Percentiles rank a stretch among this genome's conserved stretches.
Evolutionary conservation across 108 stramenopile genomes (phyloP).

Genomic region (Nitzschia sp.): DNA sequence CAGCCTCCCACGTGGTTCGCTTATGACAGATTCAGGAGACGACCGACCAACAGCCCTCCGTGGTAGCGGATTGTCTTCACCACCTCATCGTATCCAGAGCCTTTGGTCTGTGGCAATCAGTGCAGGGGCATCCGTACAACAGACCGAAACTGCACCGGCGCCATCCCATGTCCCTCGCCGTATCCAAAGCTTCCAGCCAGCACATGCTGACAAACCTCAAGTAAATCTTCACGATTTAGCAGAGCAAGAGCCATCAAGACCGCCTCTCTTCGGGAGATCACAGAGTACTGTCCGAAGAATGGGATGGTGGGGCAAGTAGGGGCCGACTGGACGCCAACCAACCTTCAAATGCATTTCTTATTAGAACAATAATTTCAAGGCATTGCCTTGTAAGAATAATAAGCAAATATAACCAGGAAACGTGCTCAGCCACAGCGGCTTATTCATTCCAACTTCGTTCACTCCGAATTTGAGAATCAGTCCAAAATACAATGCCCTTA

Average conservation of each 20-base stretch:
- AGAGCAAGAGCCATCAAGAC: neutral
- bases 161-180: neutral
- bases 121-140: neutral
- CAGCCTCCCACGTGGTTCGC: neutral
- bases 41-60: neutral
- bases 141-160: neutral
- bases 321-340: too few species aligned
- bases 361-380: constrained; percentile 12
- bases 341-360: too few species aligned
- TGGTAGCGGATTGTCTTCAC: neutral
- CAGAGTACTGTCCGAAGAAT: neutral
- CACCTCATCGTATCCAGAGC: neutral
- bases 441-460: neutral
- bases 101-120: neutral
- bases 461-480: neutral
- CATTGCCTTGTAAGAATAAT: neutral
- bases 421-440: neutral
- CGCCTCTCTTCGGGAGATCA: neutral
- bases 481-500: constrained; percentile 7
- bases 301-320: neutral
- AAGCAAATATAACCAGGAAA: constrained; percentile 14
- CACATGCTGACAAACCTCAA: neutral
- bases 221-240: constrained; percentile 4
- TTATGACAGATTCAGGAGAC: neutral
- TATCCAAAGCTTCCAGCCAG: neutral